Base-by-base conservation (phyloP, 768 basidiomycete genomes). In the Clavaria fumosa region DNA sequence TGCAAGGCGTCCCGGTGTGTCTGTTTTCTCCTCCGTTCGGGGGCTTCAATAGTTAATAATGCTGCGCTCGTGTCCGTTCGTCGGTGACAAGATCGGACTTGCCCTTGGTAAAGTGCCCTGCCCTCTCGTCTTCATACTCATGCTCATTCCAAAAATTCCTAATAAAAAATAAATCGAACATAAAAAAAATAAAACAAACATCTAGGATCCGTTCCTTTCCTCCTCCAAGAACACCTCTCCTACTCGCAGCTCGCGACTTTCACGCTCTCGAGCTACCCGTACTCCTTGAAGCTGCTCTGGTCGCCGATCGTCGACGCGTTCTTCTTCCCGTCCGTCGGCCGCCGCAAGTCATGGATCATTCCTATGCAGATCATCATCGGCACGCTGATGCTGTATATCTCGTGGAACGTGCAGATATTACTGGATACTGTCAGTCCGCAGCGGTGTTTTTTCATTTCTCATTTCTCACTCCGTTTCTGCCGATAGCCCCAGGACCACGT, bases 271-370 rank as follows among this genome's bases (percentile, higher is more conserved):
- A 81, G 78, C 50, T 93, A 91, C 58, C 89, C 89, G 4, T 99
- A 97, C 62, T 95, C 89, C 15, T 73, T 99, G 50, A 99, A 99
- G 61, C 58, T 99, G 43, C 57, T 97, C 45, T 97, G 93, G 91
- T 93, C 89, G 5, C 95, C 95, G 36, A 80, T 99, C 43, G 88
- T 99, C 38, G 95, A 99, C 52, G 84, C 93, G 2, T 63, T 81
- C 45, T 99, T 81, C 56, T 64, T 80, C 49, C 60, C 73, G 24
- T 78, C 73, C 28, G 47, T 91, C 44, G 95, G 95, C n/a, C 78
- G 95, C 35, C 69, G 95, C 45, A 99, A 96, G 58, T 90, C 86
- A 43, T 99, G 95, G 95, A 97, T 99, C 47, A 79, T 97, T 44
- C 95, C 95, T 31, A 95, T 99, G 69, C 95, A 99, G 55, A 54